Conservation (phyloP, 2,329 filamentous ascomycete genomes). For the Xylariaceae sp. region DNA sequence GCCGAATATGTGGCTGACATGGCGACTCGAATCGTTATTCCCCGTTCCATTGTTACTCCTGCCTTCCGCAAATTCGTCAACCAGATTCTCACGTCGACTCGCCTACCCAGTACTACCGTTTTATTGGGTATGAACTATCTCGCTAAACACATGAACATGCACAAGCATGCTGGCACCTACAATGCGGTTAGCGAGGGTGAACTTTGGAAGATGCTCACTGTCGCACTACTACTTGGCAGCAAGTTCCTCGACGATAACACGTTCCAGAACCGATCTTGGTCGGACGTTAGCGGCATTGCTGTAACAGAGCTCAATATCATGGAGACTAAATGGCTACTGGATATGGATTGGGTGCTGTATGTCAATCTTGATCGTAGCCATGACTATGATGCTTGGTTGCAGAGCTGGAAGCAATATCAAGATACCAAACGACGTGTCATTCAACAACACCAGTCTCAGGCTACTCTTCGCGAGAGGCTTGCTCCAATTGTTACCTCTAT, state of each 20-base stretch:
- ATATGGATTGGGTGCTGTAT: slow-evolving; percentile 85
- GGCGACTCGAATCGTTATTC: slow-evolving; percentile 67
- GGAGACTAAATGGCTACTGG: slow-evolving; percentile 86
- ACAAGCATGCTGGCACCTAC: slow-evolving; percentile 64
- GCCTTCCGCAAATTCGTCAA: slow-evolving; percentile 91
- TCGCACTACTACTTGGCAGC: slow-evolving; percentile 84
- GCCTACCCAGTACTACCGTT: slow-evolving; percentile 89
- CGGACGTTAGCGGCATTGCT: slow-evolving; percentile 89
- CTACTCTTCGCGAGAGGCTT: slow-evolving; percentile 56
- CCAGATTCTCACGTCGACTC: slow-evolving; percentile 88
- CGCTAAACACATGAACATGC: slow-evolving; percentile 79
- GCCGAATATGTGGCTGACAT: slow-evolving; percentile 93
- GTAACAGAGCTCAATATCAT: slow-evolving; percentile 84
- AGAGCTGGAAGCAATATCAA: slow-evolving; percentile 66
- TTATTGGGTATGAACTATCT: slow-evolving; percentile 90
- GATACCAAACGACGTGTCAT: slow-evolving; percentile 52
- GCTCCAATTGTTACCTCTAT: slow-evolving; percentile 56
- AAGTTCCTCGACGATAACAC: slow-evolving; percentile 98
- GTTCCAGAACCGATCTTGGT: slow-evolving; percentile 96
- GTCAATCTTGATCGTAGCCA: slow-evolving; percentile 81
- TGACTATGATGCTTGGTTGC: slow-evolving; percentile 70
- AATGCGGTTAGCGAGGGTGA: slow-evolving; percentile 68
- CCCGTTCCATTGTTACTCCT: slow-evolving; percentile 62
- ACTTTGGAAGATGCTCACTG: slow-evolving; percentile 86
- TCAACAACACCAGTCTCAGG: slow-evolving; percentile 49